Base-by-base conservation (phyloP, 2,329 filamentous ascomycete species). In the Emergomyces orientalis region DNA sequence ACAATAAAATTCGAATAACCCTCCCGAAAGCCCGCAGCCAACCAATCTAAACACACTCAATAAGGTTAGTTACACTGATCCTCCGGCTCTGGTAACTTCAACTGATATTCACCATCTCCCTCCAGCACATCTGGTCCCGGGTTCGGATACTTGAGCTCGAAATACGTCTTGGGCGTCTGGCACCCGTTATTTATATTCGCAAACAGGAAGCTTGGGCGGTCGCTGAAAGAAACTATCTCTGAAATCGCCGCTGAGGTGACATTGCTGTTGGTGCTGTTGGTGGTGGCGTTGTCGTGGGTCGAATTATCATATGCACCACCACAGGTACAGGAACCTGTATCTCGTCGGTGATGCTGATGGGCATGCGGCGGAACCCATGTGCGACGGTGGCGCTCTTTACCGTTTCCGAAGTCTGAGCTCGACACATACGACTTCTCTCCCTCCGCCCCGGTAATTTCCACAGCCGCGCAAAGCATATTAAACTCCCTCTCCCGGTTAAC, bases 401-500 rank as follows among this genome's bases (percentile, higher is more conserved):
- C 22, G 9, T 27, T 14, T 6, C 13, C 22, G 6, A 7, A 11
- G 3, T 56, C 59, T 45, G 22, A 14, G 9, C 45, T n/a, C 11
- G n/a, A 25, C 9, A 11, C 9, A 47, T 3, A n/a, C 22, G n/a
- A n/a, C 45, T 47, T 22, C 11, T 8, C 8, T 8, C 19, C 52
- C 14, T 58, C 19, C 30, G 52, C 49, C 6, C n/a, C 7, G 5
- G 69, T 70, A 62, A 81, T 80, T 7, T 73, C 74, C 32, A 81
- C 76, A 13, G 74, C 71, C 1, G 78, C 76, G 60, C 79, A 81
- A 61, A 76, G 77, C 74, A 77, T 77, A 65, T 76, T 77, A 63
- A 76, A 73, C 63, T 80, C 78, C 61, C 77, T 71, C 68, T 80
- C 78, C 32, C 79, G 75, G 61, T 81, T 81, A 55, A 79, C 69